Conservation (phyloP, 805 yeast genomes). For the Scheffersomyces stipitis region DNA sequence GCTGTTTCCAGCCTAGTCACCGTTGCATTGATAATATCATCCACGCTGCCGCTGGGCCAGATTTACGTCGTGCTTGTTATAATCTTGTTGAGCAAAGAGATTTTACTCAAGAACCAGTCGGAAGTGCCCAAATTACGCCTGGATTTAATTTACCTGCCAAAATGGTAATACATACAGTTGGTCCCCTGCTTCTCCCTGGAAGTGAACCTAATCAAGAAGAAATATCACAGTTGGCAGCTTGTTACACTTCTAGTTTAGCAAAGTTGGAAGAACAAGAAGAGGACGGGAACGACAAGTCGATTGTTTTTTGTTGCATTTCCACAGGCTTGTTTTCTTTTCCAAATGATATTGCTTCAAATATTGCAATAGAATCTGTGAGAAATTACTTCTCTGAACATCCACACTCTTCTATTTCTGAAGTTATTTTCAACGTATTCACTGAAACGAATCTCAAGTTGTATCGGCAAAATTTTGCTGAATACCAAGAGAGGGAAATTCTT, state of each 20-base stretch:
- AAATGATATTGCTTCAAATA: conserved; percentile 1
- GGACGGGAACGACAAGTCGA: not conserved
- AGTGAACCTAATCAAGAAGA: not conserved
- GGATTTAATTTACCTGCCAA: conserved; percentile 1
- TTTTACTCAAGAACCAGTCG: conserved; percentile 1
- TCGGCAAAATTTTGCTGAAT: not conserved
- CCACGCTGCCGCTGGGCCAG: conserved; percentile 4
- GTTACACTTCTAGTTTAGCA: not conserved
- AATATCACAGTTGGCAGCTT: not conserved
- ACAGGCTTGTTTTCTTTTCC: conserved; percentile 4
- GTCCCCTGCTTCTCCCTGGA: not conserved
- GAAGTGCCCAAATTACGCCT: conserved; percentile 1
- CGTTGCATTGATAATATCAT: conserved; percentile 3
- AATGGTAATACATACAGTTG: conserved; percentile 3
- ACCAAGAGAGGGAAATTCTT: not conserved
- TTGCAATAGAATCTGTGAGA: conserved; percentile 1
- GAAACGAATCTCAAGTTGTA: conserved; percentile 1
- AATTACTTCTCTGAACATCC: conserved; percentile 1
- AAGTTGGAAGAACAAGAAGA: not conserved
- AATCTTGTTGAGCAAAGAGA: not conserved
- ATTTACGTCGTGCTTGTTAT: not conserved
- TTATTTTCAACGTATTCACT: conserved; percentile 1
- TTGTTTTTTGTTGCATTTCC: conserved; percentile 3
- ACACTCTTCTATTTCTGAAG: not conserved
- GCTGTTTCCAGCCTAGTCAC: conserved; percentile 3